Evolutionary conservation across 345 rosid genomes (phyloP), one percentile per base, ranked within the genome.

Genomic region (Murraya paniculata): DNA sequence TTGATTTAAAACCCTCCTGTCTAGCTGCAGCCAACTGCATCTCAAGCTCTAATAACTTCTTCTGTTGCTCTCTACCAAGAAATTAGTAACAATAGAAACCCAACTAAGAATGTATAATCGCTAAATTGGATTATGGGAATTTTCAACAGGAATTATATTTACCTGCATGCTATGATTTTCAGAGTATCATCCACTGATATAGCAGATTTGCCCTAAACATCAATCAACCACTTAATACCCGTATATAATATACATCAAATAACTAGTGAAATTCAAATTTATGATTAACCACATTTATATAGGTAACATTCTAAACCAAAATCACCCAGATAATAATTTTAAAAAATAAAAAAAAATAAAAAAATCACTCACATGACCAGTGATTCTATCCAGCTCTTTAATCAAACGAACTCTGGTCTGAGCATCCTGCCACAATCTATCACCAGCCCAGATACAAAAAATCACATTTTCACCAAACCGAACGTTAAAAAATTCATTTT

Each of bases 161-260:
- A 94, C 99, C 98, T 90, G 94, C 95, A 96, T 72, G 87, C 86
- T 74, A 96, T 92, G 78, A 96, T 87, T 88, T 94, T 96, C 80
- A 94, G 84, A 19, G 98, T 90, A 81, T 90, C 99, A 76, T 91
- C 98, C 73, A 92, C 98, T 18, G 98, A 91, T 74, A 94, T 80
- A 30, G 94, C 93, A 85, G 99, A 89, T 82, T 88, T 84, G 18
- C 94, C 98, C 99, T 96, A 79, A 57, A 5, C 56, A 72, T 25
- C 31, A 71, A 35, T 33, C 25, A 33, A 53, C 33, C 53, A 13
- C 25, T 77, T 31, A 56, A 67, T 16, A 58, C 38, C 24, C 50
- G 24, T 6, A 36, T 31, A 35, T 0, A 53, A 10, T 22, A 33
- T 60, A 56, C 13, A 38, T 57, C 35, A 45, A 25, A 18, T 7